Conservation (phyloP, 208 protist species). For the Wallacemonas sp. region DNA sequence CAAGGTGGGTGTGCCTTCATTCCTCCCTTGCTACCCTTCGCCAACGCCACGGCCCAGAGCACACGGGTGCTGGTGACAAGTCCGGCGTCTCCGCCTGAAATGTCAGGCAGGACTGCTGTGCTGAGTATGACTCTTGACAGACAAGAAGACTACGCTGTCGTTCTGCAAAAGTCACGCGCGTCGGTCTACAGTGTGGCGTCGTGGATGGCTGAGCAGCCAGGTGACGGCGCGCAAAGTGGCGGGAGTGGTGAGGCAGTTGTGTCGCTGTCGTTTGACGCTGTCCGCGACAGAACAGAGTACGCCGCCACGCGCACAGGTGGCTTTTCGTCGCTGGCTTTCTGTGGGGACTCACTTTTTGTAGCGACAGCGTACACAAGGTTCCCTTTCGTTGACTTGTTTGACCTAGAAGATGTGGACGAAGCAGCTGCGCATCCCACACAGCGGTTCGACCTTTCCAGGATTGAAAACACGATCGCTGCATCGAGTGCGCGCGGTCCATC, state of each 20-base stretch:
- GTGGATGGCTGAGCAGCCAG: not conserved
- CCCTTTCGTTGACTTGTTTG: slow-evolving; percentile 61
- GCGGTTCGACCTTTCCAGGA: slow-evolving; percentile 30
- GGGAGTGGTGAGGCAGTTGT: not conserved
- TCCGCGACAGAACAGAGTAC: not conserved
- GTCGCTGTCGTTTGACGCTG: not conserved
- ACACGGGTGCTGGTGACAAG: not conserved
- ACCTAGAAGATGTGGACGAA: slow-evolving; percentile 79
- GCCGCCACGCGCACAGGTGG: slow-evolving; percentile 16
- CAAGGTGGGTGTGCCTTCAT: not conserved
- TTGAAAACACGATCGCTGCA: not conserved
- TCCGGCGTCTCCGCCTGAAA: not conserved
- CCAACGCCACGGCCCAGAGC: not conserved
- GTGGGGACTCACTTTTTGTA: slow-evolving; percentile 41
- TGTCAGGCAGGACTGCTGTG: not conserved
- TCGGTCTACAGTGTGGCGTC: not conserved
- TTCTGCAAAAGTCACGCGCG: not conserved
- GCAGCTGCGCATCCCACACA: slow-evolving; percentile 36
- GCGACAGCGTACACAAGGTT: slow-evolving; percentile 37
- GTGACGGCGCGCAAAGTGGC: not conserved
- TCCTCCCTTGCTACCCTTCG: not conserved
- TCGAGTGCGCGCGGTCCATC: too few species aligned
- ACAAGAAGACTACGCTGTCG: not conserved
- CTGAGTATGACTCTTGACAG: not conserved
- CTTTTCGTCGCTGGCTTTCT: slow-evolving; percentile 57